A percentile compares a stretch with the other conserved stretches of the same genome.
These are phyloP conservation scores for Blastomyces parvus DNA, from an alignment of 2,329 filamentous ascomycete genomes.

Conservation along the genomic window DNA sequence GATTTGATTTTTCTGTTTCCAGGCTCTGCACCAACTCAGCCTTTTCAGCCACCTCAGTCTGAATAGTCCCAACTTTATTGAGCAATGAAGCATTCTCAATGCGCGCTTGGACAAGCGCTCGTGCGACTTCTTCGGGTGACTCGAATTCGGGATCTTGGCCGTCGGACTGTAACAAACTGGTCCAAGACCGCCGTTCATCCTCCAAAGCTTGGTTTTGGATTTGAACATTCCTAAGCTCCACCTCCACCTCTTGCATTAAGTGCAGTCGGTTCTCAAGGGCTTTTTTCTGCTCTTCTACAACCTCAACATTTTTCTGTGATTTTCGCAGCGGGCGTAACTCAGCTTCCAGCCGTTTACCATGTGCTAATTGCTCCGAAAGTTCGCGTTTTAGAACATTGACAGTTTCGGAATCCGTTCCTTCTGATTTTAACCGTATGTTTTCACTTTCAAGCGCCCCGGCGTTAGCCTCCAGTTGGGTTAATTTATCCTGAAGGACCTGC, in stretches of 20 bases:
- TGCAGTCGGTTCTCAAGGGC: conserved; percentile 68
- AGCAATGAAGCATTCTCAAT: conserved; percentile 70
- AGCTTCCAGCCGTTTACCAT: conserved; percentile 75
- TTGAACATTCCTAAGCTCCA: conserved; percentile 67
- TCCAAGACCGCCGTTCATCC: conserved; percentile 80
- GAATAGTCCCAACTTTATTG: conserved; percentile 67
- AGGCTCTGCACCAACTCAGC: conserved; percentile 64
- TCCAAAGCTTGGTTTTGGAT: conserved; percentile 79
- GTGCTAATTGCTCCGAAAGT: conserved; percentile 81
- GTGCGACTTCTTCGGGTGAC: conserved; percentile 76
- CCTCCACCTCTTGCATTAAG: conserved; percentile 61
- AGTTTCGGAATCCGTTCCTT: conserved; percentile 77
- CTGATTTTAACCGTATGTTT: conserved; percentile 71
- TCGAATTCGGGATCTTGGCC: conserved; percentile 62
- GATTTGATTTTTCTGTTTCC: conserved; percentile 56
- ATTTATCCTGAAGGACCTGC: conserved; percentile 53
- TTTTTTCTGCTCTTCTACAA: conserved; percentile 92
- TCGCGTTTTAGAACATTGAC: conserved; percentile 78
- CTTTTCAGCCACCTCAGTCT: conserved; percentile 67
- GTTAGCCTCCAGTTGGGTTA: conserved; percentile 60
- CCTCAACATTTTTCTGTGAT: conserved; percentile 74
- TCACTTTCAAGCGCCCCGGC: conserved; percentile 71
- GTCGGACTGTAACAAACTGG: conserved; percentile 68
- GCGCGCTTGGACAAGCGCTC: conserved; percentile 72
- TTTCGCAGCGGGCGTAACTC: conserved; percentile 78